Conservation (phyloP, 2,329 filamentous ascomycete species). For the Beauveria asiatica region DNA sequence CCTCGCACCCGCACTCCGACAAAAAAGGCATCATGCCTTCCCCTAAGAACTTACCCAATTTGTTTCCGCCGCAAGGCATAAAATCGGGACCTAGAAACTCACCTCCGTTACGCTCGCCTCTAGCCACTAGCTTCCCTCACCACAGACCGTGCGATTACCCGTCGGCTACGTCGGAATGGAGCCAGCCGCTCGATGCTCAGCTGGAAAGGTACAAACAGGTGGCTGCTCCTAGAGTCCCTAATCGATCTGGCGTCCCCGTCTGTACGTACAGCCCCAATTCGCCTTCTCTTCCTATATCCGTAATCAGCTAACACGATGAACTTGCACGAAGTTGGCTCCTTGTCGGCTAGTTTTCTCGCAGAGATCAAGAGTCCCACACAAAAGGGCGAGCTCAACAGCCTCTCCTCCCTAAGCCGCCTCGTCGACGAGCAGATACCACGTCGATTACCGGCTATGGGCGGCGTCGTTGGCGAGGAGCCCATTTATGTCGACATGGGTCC, state of each 20-base stretch:
- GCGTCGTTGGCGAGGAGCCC: background rate
- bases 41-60: background rate
- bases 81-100: background rate
- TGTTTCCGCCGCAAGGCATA: background rate
- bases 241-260: background rate
- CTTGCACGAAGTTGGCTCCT: slow-evolving; percentile 49
- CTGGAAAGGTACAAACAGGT: background rate
- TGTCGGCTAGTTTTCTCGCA: slow-evolving; percentile 52
- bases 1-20: slow-evolving; percentile 13
- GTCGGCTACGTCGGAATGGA: background rate
- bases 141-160: background rate
- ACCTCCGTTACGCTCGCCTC: background rate
- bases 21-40: background rate
- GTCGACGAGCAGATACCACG: background rate
- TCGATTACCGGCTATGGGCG: background rate
- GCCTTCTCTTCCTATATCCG: too few species aligned
- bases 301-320: background rate
- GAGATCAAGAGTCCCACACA: slow-evolving; percentile 40
- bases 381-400: background rate
- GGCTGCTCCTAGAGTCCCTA: background rate
- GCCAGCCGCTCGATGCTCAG: background rate
- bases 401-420: background rate
- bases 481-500: too few species aligned
- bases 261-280: background rate
- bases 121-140: background rate